Evolutionary conservation across 371 early-diverging fungal genomes (phyloP), one percentile per base, ranked within the genome.

Genomic region (Mucor irregularis): DNA sequence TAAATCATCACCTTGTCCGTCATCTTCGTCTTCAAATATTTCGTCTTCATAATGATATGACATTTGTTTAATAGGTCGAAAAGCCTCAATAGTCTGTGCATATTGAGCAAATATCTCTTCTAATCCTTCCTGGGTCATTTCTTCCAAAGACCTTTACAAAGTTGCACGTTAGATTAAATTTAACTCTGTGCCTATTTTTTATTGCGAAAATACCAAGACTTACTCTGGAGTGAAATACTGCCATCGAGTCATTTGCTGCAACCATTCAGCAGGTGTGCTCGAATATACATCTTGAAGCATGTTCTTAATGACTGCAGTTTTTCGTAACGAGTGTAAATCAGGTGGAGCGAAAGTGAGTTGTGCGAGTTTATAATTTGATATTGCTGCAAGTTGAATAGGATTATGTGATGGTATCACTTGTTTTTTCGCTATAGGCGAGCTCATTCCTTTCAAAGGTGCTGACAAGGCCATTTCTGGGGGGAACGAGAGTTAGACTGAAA

Each of bases 191-290:
- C n/a, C n/a, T n/a, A 2, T 35, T 35, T 35, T 35, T 35, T 14
- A n/a, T 35, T 35, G 13, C 2, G 16, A 35, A 35, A 35, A 14
- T n/a, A 19, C 19, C 2, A 5, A 9, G 2, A 43, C 61, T 69
- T 78, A 79, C 76, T 79, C 80, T 49, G 74, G 73, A 16, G 76
- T 76, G 21, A 79, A 74, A 53, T 74, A 79, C 35, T 66, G 61
- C 80, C 80, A 79, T 9, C 80, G 71, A 30, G 80, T 79, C 76
- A 79, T 76, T 67, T 76, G 74, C 52, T 71, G 71, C 39, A 79
- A 47, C 80, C 80, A 79, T 40, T 72, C 76, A n/a, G 68, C 37
- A 5, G 80, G 80, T 14, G 76, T 76, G 24, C 59, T 64, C 26
- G 69, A 49, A 39, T 79, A 79, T 0, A 79, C 43, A 33, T 56